phyloP scores from a whole-genome alignment of 2,329 filamentous ascomycete species.

The Trichothecium roseum region DNA sequence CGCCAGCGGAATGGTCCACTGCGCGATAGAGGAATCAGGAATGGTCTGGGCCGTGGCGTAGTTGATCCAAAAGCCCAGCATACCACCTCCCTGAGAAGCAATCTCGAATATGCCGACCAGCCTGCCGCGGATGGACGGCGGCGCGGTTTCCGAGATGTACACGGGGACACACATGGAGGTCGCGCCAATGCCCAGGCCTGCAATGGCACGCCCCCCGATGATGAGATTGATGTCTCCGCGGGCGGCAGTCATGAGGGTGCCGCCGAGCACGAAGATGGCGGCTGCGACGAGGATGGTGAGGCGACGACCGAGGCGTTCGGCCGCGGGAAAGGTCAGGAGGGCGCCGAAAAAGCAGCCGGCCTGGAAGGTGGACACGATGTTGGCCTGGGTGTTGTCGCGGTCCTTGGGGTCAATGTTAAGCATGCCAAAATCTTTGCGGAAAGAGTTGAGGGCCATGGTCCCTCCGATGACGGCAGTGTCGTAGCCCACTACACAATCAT shows the following conservation, averaged over 20 bases:
- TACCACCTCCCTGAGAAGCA: slow-evolving; percentile 38
- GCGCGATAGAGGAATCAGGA: slow-evolving; percentile 6
- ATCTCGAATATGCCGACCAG: slow-evolving; percentile 39
- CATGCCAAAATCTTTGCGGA: slow-evolving; percentile 12
- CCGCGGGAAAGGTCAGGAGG: slow-evolving; percentile 22
- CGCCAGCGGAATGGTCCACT: slow-evolving; percentile 32
- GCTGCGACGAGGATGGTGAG: slow-evolving; percentile 28
- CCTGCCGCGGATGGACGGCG: slow-evolving; percentile 38
- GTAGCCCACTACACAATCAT: slow-evolving; percentile 3
- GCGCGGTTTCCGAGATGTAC: slow-evolving; percentile 46
- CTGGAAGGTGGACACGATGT: slow-evolving; percentile 16
- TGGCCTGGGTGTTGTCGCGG: slow-evolving; percentile 11
- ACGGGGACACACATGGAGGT: slow-evolving; percentile 42
- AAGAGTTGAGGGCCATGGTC: slow-evolving; percentile 11
- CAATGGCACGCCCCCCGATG: slow-evolving; percentile 40
- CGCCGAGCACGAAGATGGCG: slow-evolving; percentile 35
- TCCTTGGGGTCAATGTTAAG: slow-evolving; percentile 3
- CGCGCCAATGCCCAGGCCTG: slow-evolving; percentile 37
- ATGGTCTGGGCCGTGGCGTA: slow-evolving; percentile 10
- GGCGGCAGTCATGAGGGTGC: slow-evolving; percentile 36
- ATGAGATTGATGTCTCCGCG: slow-evolving; percentile 41
- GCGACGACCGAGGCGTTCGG: slow-evolving; percentile 29
- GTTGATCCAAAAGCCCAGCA: slow-evolving; percentile 31
- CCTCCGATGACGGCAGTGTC: slow-evolving; percentile 13
- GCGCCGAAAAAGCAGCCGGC: slow-evolving; percentile 18